phyloP scores from a whole-genome alignment of 1,284 basidiomycete genomes.

The Neotropicomus parvogracilis region DNA sequence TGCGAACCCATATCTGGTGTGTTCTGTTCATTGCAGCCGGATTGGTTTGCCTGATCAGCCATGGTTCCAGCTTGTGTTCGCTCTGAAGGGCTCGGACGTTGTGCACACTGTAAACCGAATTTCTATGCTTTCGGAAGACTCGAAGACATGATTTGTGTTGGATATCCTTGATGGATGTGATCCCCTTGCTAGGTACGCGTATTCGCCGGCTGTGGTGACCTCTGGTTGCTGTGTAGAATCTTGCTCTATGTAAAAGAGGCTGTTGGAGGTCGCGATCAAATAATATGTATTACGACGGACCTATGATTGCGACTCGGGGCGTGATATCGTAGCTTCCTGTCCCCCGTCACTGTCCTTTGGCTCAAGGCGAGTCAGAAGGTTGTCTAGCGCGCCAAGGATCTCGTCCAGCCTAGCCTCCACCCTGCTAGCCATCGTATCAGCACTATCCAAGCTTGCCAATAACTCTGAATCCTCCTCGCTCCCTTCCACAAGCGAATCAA shows the following conservation, averaged over 20 bases:
- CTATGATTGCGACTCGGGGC: constrained; percentile 12
- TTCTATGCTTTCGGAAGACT: constrained; percentile 24
- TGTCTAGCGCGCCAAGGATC: constrained; percentile 54
- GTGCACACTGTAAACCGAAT: constrained; percentile 76
- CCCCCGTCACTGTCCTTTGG: not conserved
- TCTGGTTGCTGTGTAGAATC: constrained; percentile 14
- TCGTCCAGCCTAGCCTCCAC: constrained; percentile 58
- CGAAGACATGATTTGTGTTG: constrained; percentile 23
- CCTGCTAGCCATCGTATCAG: constrained; percentile 51
- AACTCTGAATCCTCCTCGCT: constrained; percentile 43
- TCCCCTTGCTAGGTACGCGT: constrained; percentile 13
- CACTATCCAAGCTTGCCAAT: constrained; percentile 48
- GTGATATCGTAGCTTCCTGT: not conserved
- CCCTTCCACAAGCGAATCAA: constrained; percentile 37
- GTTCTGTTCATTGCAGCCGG: constrained; percentile 26
- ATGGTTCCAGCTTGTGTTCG: constrained; percentile 66
- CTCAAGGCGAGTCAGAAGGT: constrained; percentile 47
- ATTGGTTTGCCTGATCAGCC: constrained; percentile 5
- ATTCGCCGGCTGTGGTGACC: constrained; percentile 6
- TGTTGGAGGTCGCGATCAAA: not conserved
- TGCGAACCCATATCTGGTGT: constrained; percentile 78
- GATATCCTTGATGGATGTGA: constrained; percentile 28
- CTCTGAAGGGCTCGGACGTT: constrained; percentile 67
- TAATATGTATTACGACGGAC: constrained; percentile 10
- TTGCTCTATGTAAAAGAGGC: constrained; percentile 15